These are phyloP conservation scores for Parachaetomium inaequale DNA, from an alignment of 495 filamentous ascomycete genomes.

Conservation along the genomic window DNA sequence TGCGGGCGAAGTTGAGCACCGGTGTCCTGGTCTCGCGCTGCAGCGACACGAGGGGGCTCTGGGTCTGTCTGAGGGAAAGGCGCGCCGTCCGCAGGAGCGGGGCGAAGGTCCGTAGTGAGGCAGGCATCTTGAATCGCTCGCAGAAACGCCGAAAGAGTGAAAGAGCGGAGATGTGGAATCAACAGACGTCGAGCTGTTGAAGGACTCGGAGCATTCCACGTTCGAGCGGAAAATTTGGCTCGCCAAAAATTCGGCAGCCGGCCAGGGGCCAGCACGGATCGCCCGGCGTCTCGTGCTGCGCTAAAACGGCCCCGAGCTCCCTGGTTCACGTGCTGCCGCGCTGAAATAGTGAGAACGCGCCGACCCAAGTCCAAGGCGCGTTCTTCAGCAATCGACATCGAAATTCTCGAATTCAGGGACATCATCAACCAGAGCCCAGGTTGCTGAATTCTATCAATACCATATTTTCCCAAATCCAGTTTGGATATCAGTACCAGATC, in stretches of 20 bases:
- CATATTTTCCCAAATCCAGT: no score
- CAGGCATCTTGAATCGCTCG: slow-evolving; percentile 55
- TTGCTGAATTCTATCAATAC: no score
- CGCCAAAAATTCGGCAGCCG: slow-evolving; percentile 15
- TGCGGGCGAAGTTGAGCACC: slow-evolving; percentile 63
- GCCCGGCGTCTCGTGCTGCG: slow-evolving; percentile 12
- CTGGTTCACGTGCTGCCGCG: neutral
- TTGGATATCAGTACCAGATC: no score
- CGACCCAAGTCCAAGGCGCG: no score
- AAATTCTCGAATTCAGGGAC: no score
- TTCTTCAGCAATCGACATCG: neutral
- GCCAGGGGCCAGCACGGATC: slow-evolving; percentile 13
- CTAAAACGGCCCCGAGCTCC: neutral
- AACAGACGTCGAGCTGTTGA: slow-evolving; percentile 12
- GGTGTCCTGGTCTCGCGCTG: slow-evolving; percentile 62
- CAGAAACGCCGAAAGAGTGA: slow-evolving; percentile 29
- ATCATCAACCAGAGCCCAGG: no score
- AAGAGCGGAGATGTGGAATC: slow-evolving; percentile 27
- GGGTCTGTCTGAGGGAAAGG: slow-evolving; percentile 57
- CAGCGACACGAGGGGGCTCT: slow-evolving; percentile 60
- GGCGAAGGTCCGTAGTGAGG: slow-evolving; percentile 60
- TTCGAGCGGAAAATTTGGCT: slow-evolving; percentile 25
- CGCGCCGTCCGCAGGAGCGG: slow-evolving; percentile 68
- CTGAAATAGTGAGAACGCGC: neutral
- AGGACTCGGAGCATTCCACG: neutral